Base-by-base conservation (phyloP, 73 alveolate genomes). In the Loxodes magnus region DNA sequence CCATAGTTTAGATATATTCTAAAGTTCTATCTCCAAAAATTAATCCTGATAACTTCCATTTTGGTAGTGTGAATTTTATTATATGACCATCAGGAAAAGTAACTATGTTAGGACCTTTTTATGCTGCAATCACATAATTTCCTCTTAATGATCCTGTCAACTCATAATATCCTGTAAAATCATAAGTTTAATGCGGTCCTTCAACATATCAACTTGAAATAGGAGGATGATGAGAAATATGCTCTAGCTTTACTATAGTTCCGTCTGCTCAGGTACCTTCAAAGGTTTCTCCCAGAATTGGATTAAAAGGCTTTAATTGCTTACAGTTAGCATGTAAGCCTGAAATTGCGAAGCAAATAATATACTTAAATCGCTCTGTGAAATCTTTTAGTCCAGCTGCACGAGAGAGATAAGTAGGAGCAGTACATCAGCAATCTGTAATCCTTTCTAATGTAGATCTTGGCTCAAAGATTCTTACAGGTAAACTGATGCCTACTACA, bases 161-260 rank as follows among this genome's bases (percentile, higher is more conserved):
- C n/a, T 65, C 79, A 20, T 33, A 65, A 41, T 65, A 66, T 5
- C 79, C 79, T n/a, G n/a, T n/a, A n/a, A n/a, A n/a, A 65, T 38
- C 41, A 31, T 9, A 9, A 31, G 41, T 31, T 21, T 37, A 22
- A 16, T 67, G 31, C 30, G 9, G 34, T 59, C 53, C 84, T 10
- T 70, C 49, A 34, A 66, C 29, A 39, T 49, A 63, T 35, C 51
- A 64, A 50, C 68, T 67, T 12, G 75, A 30, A 5, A 74, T 64
- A 6, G 98, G 98, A 0, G 98, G 98, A 51, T 78, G 95, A 71
- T 91, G 98, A 7, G 93, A 67, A 9, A 87, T 87, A 55, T 91
- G 93, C 72, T 91, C 98, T 10, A 85, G 82, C 67, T 84, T 87
- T 6, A 87, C 36, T 79, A 67, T 64, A 0, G 97, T 84, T 7